These are phyloP conservation scores for Clarireedia sp. DNA, from an alignment of 2,329 filamentous ascomycete species.

Conservation along the genomic window DNA sequence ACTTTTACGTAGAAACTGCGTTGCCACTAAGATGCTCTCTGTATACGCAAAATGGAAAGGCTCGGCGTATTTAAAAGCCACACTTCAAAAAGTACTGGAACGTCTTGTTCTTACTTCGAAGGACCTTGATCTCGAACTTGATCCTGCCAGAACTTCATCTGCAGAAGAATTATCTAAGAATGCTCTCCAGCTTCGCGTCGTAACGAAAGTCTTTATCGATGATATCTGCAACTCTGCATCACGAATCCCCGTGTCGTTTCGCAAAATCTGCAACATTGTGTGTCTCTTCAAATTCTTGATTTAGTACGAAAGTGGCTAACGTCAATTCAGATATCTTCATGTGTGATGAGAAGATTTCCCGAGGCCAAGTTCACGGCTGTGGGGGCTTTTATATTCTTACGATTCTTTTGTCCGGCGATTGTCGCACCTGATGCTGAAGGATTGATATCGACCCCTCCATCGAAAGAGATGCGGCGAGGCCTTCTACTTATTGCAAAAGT, in stretches of 20 bases:
- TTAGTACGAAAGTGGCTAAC: background rate
- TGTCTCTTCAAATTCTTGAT: constrained; percentile 25
- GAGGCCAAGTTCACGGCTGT: constrained; percentile 67
- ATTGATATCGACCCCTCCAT: constrained; percentile 51
- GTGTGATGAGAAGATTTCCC: constrained; percentile 56
- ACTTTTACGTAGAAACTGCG: constrained; percentile 58
- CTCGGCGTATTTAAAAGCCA: constrained; percentile 51
- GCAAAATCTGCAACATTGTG: constrained; percentile 60
- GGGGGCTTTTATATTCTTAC: constrained; percentile 62
- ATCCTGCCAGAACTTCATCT: constrained; percentile 52
- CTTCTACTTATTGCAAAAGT: constrained; percentile 63
- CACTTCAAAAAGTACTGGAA: constrained; percentile 59
- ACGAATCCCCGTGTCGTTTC: constrained; percentile 55
- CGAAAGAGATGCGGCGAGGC: constrained; percentile 62
- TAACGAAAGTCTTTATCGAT: constrained; percentile 64
- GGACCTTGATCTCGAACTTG: constrained; percentile 59
- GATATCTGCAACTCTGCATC: constrained; percentile 57
- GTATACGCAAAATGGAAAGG: constrained; percentile 68
- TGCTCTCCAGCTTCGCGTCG: constrained; percentile 55
- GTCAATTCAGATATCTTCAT: constrained; percentile 44
- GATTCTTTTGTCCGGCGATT: constrained; percentile 66
- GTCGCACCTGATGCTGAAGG: constrained; percentile 62
- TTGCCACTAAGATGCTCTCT: constrained; percentile 65
- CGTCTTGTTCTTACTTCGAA: constrained; percentile 58
- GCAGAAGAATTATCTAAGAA: constrained; percentile 59